Conservation (phyloP, 1,284 basidiomycete genomes). For the Cryptococcus maquisensis region DNA sequence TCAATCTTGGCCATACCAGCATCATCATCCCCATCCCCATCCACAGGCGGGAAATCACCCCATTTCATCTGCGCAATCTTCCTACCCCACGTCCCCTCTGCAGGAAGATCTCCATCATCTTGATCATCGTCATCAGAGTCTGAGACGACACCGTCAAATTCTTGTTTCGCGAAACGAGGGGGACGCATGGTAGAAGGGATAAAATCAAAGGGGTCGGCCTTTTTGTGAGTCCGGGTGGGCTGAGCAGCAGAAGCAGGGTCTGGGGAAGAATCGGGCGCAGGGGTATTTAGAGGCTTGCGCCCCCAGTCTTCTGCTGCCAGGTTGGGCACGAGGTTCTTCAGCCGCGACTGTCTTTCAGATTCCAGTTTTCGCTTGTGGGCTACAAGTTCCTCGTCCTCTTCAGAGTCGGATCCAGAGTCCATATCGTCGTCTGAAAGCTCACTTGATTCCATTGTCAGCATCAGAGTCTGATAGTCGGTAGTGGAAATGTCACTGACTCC, state of each 20-base stretch:
- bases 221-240: background rate
- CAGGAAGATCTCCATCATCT: constrained; percentile 46
- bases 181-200: constrained; percentile 53
- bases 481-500: constrained; percentile 60
- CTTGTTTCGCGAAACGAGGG: constrained; percentile 72
- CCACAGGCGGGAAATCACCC: constrained; percentile 14
- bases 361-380: constrained; percentile 28
- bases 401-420: constrained; percentile 40
- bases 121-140: constrained; percentile 74
- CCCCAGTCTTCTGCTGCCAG: constrained; percentile 51
- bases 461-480: constrained; percentile 1
- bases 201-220: constrained; percentile 9
- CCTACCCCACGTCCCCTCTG: constrained; percentile 33
- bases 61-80: constrained; percentile 38
- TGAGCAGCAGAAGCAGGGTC: background rate
- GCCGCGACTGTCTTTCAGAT: constrained; percentile 34
- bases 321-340: constrained; percentile 46
- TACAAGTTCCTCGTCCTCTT: constrained; percentile 28
- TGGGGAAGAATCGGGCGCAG: background rate
- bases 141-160: constrained; percentile 73
- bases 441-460: constrained; percentile 11
- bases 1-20: constrained; percentile 29
- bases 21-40: constrained; percentile 6
- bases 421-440: constrained; percentile 52
- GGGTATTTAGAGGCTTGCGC: constrained; percentile 16